Evolutionary conservation across 495 filamentous ascomycete genomes (phyloP), one percentile per base, ranked within the genome.

Genomic region (Aspergillus nanangensis): DNA sequence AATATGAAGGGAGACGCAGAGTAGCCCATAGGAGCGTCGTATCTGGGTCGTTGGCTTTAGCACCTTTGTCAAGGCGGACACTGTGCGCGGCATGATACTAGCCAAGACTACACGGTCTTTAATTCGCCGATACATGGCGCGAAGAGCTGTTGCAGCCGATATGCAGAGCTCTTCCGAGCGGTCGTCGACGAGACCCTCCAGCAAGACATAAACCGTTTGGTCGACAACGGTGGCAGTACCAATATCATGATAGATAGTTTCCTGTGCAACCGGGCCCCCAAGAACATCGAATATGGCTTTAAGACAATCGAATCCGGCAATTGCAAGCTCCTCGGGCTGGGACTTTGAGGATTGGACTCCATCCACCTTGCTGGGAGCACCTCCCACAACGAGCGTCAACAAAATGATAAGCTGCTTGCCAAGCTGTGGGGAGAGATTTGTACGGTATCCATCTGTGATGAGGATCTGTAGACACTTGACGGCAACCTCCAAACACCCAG

Each of bases 371-470:
- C 72, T 72, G 0, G 82, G 80, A 33, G 76, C 73, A n/a, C 87
- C 86, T 13, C 82, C 88, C 31, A 89, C 77, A 31, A 92, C 70
- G 51, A 95, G 83, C 7, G 87, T 88, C 38, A 96, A 72, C 4
- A 97, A 72, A 29, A 95, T 86, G 21, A 97, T 72, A 9, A 97
- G 76, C 58, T 97, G 91, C 49, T 84, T 87, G 20, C 81, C 84
- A 39, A 96, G 74, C 24, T 86, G 78, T 0, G 78, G 74, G 2
- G 79, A 69, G 32, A 96, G 71, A 21, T 75, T 70, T 3, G 70
- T 53, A 38, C 80, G 80, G 90, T 91, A 99, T 55, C 90, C 90
- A 56, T 85, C 68, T 18, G 77, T 65, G 15, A 96, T 74, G 15
- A 97, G 70, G 19, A 88, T 70, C 8, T 76, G 66, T 25, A 96